Evolutionary conservation across 2,329 filamentous ascomycete genomes (phyloP).

Genomic region (Exophiala mesophila): DNA sequence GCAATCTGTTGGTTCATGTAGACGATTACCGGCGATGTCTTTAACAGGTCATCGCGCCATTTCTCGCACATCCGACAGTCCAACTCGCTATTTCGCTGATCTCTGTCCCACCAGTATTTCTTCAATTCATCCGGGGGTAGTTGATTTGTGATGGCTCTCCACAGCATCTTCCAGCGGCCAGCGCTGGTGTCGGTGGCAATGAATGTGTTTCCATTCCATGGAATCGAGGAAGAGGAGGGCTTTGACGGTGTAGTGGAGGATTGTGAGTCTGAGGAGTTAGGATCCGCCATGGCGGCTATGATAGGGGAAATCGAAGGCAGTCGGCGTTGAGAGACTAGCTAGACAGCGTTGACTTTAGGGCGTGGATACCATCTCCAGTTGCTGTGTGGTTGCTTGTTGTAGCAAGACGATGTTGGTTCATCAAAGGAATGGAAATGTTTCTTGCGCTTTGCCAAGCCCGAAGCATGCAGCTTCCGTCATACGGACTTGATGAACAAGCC

Average conservation of each 20-base stretch:
- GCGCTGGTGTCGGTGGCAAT: conserved; percentile 37
- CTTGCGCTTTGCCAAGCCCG: too few relatives aligned
- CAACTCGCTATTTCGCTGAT: conserved; percentile 66
- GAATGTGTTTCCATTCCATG: conserved; percentile 21
- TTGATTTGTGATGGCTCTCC: conserved; percentile 70
- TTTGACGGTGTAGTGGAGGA: too few relatives aligned
- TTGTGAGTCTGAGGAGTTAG: conserved; percentile 2
- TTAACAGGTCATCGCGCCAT: conserved; percentile 75
- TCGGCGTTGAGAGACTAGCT: too few relatives aligned
- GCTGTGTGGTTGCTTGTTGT: too few relatives aligned
- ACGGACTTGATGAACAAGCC: too few relatives aligned
- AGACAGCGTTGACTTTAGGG: too few relatives aligned
- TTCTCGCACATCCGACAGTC: conserved; percentile 80
- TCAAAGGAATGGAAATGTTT: too few relatives aligned
- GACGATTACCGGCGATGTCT: conserved; percentile 77
- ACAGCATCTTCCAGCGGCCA: conserved; percentile 74
- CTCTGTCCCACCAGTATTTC: conserved; percentile 72
- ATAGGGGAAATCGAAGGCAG: too few relatives aligned
- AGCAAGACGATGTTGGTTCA: too few relatives aligned
- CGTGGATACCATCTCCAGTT: too few relatives aligned
- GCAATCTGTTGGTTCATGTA: conserved; percentile 80
- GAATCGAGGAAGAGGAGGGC: neutral
- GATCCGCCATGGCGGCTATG: too few relatives aligned
- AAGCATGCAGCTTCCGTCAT: too few relatives aligned
- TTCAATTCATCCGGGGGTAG: conserved; percentile 65